A percentile compares a stretch with the other conserved stretches of the same genome.
Evolutionary conservation across 768 basidiomycete species (phyloP).

Genomic region (Gyrodon lividus): DNA sequence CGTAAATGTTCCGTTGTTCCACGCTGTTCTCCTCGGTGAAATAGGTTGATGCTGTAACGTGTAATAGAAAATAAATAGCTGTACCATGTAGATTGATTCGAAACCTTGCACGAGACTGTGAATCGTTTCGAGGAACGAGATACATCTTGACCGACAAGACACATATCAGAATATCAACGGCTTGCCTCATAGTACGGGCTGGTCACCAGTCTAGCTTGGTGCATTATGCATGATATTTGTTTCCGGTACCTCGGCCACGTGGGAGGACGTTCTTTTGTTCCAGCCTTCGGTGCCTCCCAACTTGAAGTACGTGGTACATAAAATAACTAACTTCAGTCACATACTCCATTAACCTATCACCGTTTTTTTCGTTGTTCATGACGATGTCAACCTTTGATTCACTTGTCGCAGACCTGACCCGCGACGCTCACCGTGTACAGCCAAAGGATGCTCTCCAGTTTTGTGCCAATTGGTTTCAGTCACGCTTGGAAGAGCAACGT

Average conservation of each 20-base stretch:
- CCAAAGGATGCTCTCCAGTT: slow-evolving; percentile 91
- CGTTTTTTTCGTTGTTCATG: slow-evolving; percentile 9
- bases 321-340: slow-evolving; percentile 2
- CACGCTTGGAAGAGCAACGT: slow-evolving; percentile 81
- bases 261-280: slow-evolving; percentile 18
- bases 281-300: slow-evolving; percentile 9
- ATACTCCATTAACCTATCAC: slow-evolving; percentile 1
- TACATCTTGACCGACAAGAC: too few species aligned
- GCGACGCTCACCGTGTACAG: slow-evolving; percentile 82
- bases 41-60: slow-evolving; percentile 2
- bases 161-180: too few species aligned
- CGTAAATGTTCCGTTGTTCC: slow-evolving; percentile 6
- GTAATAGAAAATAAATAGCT: background rate
- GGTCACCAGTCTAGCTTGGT: too few species aligned
- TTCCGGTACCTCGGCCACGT: slow-evolving; percentile 18
- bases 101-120: background rate
- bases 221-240: slow-evolving; percentile 5
- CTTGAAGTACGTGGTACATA: too few species aligned
- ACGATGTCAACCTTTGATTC: slow-evolving; percentile 72
- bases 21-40: slow-evolving; percentile 11
- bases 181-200: too few species aligned
- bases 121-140: too few species aligned
- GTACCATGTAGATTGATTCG: background rate
- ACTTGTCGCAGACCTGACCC: slow-evolving; percentile 81
- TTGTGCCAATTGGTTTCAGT: slow-evolving; percentile 93